Base-by-base conservation (phyloP, 768 basidiomycete genomes). In the Gymnopilus dilepis region DNA sequence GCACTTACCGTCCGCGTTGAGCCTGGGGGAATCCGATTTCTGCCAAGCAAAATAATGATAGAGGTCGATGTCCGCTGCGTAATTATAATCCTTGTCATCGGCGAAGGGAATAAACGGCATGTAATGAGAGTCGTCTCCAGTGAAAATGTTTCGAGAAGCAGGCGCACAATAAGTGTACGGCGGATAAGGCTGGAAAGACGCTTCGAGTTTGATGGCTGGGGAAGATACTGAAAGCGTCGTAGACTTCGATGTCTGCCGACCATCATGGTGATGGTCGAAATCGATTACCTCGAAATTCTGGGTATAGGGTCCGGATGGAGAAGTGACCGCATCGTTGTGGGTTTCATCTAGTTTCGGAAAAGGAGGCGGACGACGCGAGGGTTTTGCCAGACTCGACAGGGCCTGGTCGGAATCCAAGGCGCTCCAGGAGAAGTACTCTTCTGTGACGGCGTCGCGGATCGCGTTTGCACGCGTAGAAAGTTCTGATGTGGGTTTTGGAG, bases 81-180 rank as follows among this genome's bases (percentile, higher is more conserved):
- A 73, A 52, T 84, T 65, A 63, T 91, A 92, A 0, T 48, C 66
- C 2, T 80, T 78, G 43, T 91, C 89, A 65, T 91, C 88, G 0
- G 83, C 77, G 55, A 84, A 84, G 1, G 89, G 88, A 6, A 89
- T 71, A 69, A 89, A 91, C 2, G 78, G 77, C 78, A 90, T 81
- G 21, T 74, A 70, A 60, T 79, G 76, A 6, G 84, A 74, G 60
- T 90, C 89, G 61, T 90, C 88, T 3, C 85, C 87, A 17, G 77
- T 74, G 45, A 80, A 77, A 15, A 86, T 74, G 47, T 77, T 86
- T 47, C 79, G 77, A 11, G 69, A 65, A 2, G 78, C 63, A 1
- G 88, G 85, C 2, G 86, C 76, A 67, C 86, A 89, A 1, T 79
- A 75, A 65, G 89, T 87, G 67, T 91, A 90, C 5, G 70, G 64